Percentiles rank a stretch among this genome's conserved stretches.
phyloP scores from a whole-genome alignment of 2,329 filamentous ascomycete genomes.

The Penicillium griseofulvum region DNA sequence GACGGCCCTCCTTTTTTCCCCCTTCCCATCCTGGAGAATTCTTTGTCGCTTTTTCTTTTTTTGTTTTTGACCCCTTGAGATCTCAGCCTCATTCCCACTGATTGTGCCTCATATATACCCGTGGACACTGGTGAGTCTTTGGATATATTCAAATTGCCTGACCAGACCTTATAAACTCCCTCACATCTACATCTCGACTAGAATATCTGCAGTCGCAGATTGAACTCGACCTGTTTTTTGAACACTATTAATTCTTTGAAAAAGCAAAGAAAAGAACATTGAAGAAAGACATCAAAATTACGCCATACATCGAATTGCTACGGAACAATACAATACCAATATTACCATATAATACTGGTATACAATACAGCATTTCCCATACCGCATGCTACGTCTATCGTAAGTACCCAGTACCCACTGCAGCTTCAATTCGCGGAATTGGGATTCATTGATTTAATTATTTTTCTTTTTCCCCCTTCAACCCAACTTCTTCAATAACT shows the following conservation, averaged over 20 bases:
- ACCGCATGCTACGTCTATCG: constrained; percentile 6
- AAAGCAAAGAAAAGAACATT: not conserved
- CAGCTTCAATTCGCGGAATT: constrained; percentile 27
- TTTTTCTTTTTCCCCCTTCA: constrained; percentile 14
- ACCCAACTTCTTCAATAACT: not conserved
- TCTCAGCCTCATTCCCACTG: constrained; percentile 16
- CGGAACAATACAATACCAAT: not conserved
- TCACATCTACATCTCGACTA: not conserved
- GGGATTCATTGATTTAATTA: constrained; percentile 27
- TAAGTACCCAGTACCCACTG: constrained; percentile 21
- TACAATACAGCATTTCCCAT: constrained; percentile 2
- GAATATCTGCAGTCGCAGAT: not conserved
- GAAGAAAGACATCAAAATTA: not conserved
- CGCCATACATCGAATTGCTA: not conserved
- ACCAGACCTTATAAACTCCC: not conserved
- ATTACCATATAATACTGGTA: constrained; percentile 5
- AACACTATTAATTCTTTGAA: not conserved
- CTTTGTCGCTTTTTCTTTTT: constrained; percentile 4
- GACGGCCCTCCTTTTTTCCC: not conserved
- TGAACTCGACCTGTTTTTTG: not conserved
- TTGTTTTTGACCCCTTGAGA: not conserved
- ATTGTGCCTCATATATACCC: constrained; percentile 5
- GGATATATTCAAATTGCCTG: not conserved
- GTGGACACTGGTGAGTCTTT: not conserved
- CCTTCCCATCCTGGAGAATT: not conserved